These are phyloP conservation scores for Epichloe brachyelytri DNA, from an alignment of 2,329 filamentous ascomycete species.

Conservation along the genomic window DNA sequence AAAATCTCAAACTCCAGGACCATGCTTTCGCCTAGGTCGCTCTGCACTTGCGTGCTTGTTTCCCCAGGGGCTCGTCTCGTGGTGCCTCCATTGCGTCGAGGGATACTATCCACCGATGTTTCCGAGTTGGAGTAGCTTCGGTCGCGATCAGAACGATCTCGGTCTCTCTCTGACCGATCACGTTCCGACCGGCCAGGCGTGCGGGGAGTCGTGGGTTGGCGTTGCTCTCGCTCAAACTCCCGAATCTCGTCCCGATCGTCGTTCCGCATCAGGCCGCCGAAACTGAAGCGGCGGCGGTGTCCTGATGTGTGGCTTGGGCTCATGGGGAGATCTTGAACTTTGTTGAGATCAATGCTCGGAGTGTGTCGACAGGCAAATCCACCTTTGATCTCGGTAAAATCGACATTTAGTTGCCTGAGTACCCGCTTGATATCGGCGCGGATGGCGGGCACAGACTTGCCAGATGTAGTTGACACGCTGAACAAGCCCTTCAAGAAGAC, in stretches of 20 bases:
- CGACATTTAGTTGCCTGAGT: slow-evolving; percentile 74
- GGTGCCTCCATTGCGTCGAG: slow-evolving; percentile 33
- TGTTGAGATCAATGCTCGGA: slow-evolving; percentile 79
- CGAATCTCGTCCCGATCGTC: slow-evolving; percentile 57
- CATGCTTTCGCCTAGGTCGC: slow-evolving; percentile 74
- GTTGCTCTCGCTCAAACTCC: slow-evolving; percentile 36
- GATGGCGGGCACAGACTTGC: slow-evolving; percentile 76
- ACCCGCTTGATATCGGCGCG: slow-evolving; percentile 84
- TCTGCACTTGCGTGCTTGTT: slow-evolving; percentile 85
- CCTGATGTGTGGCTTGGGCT: slow-evolving; percentile 43
- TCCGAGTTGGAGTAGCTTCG: slow-evolving; percentile 80
- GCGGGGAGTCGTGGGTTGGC: slow-evolving; percentile 27
- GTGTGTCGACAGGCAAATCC: slow-evolving; percentile 82
- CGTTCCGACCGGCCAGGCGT: slow-evolving; percentile 28
- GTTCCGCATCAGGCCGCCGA: slow-evolving; percentile 50
- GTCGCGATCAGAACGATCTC: slow-evolving; percentile 33
- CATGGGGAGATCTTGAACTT: slow-evolving; percentile 49
- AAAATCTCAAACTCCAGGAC: slow-evolving; percentile 87
- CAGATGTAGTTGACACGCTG: slow-evolving; percentile 92
- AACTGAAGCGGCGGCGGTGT: slow-evolving; percentile 71
- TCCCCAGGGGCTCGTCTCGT: slow-evolving; percentile 59
- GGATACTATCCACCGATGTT: slow-evolving; percentile 63
- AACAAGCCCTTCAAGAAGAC: slow-evolving; percentile 95
- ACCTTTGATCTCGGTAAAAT: slow-evolving; percentile 82
- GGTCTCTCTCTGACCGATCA: slow-evolving; percentile 11